phyloP scores from a whole-genome alignment of 345 rosid species.

The Hirschfeldia incana region DNA sequence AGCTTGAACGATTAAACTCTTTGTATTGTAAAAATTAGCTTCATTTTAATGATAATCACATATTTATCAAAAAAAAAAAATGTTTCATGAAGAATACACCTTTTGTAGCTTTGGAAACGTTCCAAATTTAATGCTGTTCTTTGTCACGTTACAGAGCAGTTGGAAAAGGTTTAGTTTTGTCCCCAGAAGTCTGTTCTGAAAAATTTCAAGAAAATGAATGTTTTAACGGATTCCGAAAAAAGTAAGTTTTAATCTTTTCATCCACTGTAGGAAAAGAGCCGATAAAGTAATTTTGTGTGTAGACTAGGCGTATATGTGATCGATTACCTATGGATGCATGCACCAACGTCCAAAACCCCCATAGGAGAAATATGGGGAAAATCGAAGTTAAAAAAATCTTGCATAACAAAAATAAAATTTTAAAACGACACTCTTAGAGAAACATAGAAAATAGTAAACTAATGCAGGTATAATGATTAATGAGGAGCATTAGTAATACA shows the following conservation, averaged over 20 bases:
- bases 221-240: neutral
- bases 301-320: constrained; percentile 15
- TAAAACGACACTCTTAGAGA: no score
- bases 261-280: neutral
- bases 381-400: neutral
- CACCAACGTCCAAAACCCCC: constrained; percentile 14
- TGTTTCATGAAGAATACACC: neutral
- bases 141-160: neutral
- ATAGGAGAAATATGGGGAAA: constrained; percentile 12
- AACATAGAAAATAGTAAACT: neutral
- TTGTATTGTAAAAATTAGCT: no score
- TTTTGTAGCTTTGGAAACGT: constrained; percentile 1
- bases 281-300: neutral
- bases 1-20: no score
- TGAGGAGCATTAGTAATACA: no score
- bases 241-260: neutral
- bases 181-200: neutral
- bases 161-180: neutral
- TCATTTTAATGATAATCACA: no score
- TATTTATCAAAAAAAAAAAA: no score
- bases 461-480: neutral
- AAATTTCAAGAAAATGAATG: neutral
- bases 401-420: no score
- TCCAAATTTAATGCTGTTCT: constrained; percentile 1
- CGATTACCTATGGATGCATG: neutral